Base-by-base conservation (phyloP, 2,329 filamentous ascomycete species). In the Epichloe brachyelytri region DNA sequence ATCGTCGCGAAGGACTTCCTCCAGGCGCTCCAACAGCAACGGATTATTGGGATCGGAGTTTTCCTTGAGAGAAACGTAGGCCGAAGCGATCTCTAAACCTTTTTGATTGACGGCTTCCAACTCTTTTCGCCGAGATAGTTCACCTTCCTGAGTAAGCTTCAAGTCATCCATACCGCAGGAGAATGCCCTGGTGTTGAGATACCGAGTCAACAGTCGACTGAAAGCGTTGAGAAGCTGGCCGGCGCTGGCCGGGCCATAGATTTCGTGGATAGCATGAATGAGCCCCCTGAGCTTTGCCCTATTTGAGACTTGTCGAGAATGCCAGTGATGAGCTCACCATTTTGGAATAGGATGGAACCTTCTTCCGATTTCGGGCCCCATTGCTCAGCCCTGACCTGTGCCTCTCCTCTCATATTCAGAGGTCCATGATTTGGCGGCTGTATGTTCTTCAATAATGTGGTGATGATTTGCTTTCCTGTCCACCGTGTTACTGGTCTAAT, bases 131-230 rank as follows among this genome's bases (percentile, higher is more conserved):
- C 93, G 82, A 49, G 76, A 73, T 51, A 72, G 71, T 63, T 98
- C 89, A 49, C 93, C 91, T 55, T 86, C 73, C 1, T 78, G 73
- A 0, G 91, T 97, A 48, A 98, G 79, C 52, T 86, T 81, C 53
- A 98, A 75, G 73, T 98, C 94, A 61, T 98, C 91, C 68, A 98
- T 95, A 64, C 94, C 94, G 66, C 93, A 98, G 57, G 88, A 93
- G 66, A 97, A 97, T 2, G 91, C 93, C 48, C 90, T 80, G 83
- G 96, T 95, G 63, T 93, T 87, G 54, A 97, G 76, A 57, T 90
- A 85, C 61, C 90, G 85, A 0, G 93, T 98, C 56, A 98, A 71
- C 26, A 98, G 75, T 51, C 93, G 82, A 50, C 93, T 93, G 51
- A 98, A 76, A 58, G 91, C 85, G 72, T 89, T 94, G 50, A 98